phyloP scores from a whole-genome alignment of 1,284 basidiomycete genomes.

The Albatrellus sp. region DNA sequence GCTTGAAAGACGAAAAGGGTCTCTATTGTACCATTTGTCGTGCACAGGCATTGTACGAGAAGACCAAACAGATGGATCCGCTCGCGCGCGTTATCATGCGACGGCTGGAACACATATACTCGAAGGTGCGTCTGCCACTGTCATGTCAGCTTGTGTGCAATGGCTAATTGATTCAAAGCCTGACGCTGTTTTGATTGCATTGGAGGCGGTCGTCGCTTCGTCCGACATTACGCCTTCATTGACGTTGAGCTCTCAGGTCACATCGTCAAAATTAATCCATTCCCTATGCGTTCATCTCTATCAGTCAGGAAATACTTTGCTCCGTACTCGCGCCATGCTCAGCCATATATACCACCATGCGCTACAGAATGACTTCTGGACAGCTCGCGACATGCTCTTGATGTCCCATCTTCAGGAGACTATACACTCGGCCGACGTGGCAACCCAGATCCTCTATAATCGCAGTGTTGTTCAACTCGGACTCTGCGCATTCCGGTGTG shows the following conservation, averaged over 20 bases:
- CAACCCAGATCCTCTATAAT: conserved; percentile 97
- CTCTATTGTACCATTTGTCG: conserved; percentile 91
- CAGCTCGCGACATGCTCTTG: conserved; percentile 93
- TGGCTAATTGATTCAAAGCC: conserved; percentile 39
- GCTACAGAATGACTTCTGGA: conserved; percentile 93
- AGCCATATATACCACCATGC: conserved; percentile 97
- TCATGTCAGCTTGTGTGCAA: conserved; percentile 4
- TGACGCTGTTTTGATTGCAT: conserved; percentile 83
- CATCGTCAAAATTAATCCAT: conserved; percentile 73
- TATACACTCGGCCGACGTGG: conserved; percentile 90
- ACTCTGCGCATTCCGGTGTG: conserved; percentile 91
- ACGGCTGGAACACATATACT: conserved; percentile 95
- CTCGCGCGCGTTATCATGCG: conserved; percentile 86
- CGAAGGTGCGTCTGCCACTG: conserved; percentile 53
- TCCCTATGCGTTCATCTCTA: conserved; percentile 89
- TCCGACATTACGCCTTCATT: conserved; percentile 48
- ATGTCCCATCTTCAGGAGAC: conserved; percentile 99
- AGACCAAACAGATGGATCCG: conserved; percentile 64
- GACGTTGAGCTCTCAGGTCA: conserved; percentile 39
- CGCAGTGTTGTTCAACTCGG: conserved; percentile 96
- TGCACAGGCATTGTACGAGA: conserved; percentile 87
- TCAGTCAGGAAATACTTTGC: conserved; percentile 80
- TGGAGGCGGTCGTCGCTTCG: conserved; percentile 59
- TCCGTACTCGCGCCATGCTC: conserved; percentile 94
- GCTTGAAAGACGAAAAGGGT: conserved; percentile 89